Evolutionary conservation across 305 asterid genomes (phyloP).

Genomic region (Rubia tinctorum): DNA sequence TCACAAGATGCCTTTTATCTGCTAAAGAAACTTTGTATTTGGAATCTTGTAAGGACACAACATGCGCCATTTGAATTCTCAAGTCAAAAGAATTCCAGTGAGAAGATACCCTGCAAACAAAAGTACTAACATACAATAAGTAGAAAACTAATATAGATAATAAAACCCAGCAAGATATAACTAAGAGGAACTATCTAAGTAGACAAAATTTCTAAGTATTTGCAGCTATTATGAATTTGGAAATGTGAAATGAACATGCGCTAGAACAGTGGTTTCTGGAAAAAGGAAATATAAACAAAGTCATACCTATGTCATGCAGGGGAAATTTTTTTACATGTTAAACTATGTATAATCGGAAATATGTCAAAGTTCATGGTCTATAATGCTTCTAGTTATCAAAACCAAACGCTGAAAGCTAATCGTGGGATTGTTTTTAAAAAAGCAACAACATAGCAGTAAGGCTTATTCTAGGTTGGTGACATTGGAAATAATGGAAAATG

Average conservation of each 20-base stretch:
- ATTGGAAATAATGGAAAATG: not conserved
- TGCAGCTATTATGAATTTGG: not conserved
- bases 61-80: constrained; percentile 44
- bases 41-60: constrained; percentile 35
- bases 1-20: constrained; percentile 39
- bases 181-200: not conserved
- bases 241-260: not conserved
- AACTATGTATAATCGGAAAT: constrained; percentile 76
- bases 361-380: constrained; percentile 78
- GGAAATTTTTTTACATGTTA: constrained; percentile 69
- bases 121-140: not conserved
- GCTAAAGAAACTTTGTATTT: constrained; percentile 34
- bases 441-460: constrained; percentile 71
- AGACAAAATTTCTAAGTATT: not conserved
- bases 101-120: constrained; percentile 61
- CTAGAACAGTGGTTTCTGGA: too few relatives aligned
- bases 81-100: constrained; percentile 68
- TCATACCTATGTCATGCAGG: constrained; percentile 47
- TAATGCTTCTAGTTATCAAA: constrained; percentile 80
- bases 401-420: constrained; percentile 67
- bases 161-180: not conserved
- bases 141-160: not conserved
- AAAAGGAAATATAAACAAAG: not conserved
- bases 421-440: constrained; percentile 54
- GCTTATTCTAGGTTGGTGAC: constrained; percentile 88